Conservation (phyloP, 2,329 filamentous ascomycete species). For the Xylariaceae sp. region DNA sequence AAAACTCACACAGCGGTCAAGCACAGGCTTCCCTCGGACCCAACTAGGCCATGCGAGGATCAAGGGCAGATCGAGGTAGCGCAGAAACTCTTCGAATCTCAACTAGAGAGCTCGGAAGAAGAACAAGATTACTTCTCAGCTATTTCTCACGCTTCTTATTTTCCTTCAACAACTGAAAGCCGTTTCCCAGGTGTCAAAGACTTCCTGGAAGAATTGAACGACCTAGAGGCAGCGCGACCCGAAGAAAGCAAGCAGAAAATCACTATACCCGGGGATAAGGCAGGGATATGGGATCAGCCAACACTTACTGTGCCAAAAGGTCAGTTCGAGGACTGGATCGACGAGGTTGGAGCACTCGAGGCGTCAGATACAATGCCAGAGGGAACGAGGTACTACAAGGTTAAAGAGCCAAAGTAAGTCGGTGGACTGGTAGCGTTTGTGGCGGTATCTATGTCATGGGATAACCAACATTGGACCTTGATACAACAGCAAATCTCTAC, state of each 20-base stretch:
- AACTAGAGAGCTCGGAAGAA: background rate
- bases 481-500: too few relatives aligned
- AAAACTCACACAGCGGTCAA: background rate
- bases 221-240: slow-evolving; percentile 25
- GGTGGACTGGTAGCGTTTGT: too few relatives aligned
- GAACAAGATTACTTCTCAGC: background rate
- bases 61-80: slow-evolving; percentile 10
- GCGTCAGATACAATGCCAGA: slow-evolving; percentile 16
- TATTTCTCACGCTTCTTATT: too few relatives aligned
- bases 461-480: too few relatives aligned
- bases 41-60: slow-evolving; percentile 4
- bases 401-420: background rate
- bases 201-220: slow-evolving; percentile 23
- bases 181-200: background rate
- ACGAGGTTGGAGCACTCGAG: slow-evolving; percentile 29
- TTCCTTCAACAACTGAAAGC: too few relatives aligned
- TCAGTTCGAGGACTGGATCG: slow-evolving; percentile 28
- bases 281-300: slow-evolving; percentile 11
- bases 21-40: slow-evolving; percentile 1
- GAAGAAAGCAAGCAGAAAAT: background rate
- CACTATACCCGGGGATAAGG: slow-evolving; percentile 5
- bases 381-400: slow-evolving; percentile 28
- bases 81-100: slow-evolving; percentile 14
- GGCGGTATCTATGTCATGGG: too few relatives aligned
- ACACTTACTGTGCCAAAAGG: background rate